These are phyloP conservation scores for Tylopilus vinaceipallidus DNA, from an alignment of 768 basidiomycete genomes.

Conservation along the genomic window DNA sequence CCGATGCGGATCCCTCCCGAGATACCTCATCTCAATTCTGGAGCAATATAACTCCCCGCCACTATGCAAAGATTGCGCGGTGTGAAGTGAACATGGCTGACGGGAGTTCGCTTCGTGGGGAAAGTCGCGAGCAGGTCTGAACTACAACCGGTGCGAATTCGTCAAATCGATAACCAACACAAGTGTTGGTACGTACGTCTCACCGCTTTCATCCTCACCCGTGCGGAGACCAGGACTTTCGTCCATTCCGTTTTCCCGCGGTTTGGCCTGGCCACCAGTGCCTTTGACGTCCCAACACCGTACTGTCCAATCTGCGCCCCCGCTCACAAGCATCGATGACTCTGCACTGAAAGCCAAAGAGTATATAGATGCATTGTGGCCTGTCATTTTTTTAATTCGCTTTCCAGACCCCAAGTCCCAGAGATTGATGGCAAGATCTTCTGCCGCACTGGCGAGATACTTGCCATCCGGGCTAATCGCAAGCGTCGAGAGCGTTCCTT, in stretches of 20 bases:
- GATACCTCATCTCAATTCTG: conserved; percentile 46
- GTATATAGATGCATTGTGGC: conserved; percentile 87
- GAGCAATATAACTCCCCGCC: conserved; percentile 69
- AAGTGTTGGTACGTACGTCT: conserved; percentile 58
- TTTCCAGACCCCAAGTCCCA: conserved; percentile 98
- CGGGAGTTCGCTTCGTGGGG: conserved; percentile 93
- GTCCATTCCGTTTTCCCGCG: conserved; percentile 52
- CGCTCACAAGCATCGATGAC: conserved; percentile 86
- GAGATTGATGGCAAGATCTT: conserved; percentile 89
- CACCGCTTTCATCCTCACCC: conserved; percentile 53
- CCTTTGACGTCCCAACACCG: conserved; percentile 96
- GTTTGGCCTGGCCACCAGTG: conserved; percentile 63
- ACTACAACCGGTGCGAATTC: conserved; percentile 39
- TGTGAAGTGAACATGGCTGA: conserved; percentile 91
- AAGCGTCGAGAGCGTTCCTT: conserved; percentile 80
- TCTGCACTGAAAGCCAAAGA: conserved; percentile 91
- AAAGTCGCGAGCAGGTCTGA: conserved; percentile 86
- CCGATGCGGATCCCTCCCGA: neutral
- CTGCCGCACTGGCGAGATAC: conserved; percentile 89
- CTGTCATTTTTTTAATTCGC: conserved; percentile 94
- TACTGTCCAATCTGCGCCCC: conserved; percentile 93
- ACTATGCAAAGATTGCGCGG: conserved; percentile 91
- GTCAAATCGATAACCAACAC: neutral
- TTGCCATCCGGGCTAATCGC: conserved; percentile 93
- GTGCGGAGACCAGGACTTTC: conserved; percentile 33